A percentile compares a stretch with the other conserved stretches of the same genome.
Conservation (phyloP, 169 alveolate species). For the Plasmodium yoelii region DNA sequence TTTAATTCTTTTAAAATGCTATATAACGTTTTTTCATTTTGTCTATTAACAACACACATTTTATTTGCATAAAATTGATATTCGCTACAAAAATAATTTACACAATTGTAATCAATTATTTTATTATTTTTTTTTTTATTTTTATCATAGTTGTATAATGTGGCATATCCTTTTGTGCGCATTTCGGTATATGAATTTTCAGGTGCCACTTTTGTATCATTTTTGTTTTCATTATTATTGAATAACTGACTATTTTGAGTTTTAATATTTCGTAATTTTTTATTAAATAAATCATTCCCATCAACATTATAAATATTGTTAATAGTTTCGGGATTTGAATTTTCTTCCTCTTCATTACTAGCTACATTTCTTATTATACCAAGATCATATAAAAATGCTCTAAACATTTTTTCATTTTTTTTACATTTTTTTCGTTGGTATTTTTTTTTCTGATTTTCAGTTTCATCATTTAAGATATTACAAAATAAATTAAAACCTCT, state of each 20-base stretch:
- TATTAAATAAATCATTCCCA: too few species aligned
- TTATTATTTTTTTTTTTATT: constrained; percentile 21
- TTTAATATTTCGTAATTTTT: not conserved
- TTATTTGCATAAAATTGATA: constrained; percentile 60
- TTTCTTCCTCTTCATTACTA: too few species aligned
- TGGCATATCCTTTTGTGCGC: too few species aligned
- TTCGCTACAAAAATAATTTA: constrained; percentile 58
- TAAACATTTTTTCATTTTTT: constrained; percentile 25
- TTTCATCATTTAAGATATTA: constrained; percentile 25
- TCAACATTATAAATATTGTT: too few species aligned
- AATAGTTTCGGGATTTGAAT: too few species aligned
- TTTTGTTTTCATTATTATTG: too few species aligned
- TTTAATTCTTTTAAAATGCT: constrained; percentile 25
- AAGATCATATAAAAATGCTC: constrained; percentile 40
- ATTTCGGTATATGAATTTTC: too few species aligned
- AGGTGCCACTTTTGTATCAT: too few species aligned
- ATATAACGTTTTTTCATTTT: constrained; percentile 37
- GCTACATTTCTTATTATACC: not conserved
- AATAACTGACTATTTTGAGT: not conserved
- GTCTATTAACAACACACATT: constrained; percentile 20
- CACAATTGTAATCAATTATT: constrained; percentile 9
- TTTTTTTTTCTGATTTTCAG: constrained; percentile 12
- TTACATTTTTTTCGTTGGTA: constrained; percentile 18
- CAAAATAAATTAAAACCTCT: constrained; percentile 57
- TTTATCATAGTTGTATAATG: not conserved